These are phyloP conservation scores for Pelomyxa schiedti DNA, from an alignment of 78 protist species.

Conservation along the genomic window DNA sequence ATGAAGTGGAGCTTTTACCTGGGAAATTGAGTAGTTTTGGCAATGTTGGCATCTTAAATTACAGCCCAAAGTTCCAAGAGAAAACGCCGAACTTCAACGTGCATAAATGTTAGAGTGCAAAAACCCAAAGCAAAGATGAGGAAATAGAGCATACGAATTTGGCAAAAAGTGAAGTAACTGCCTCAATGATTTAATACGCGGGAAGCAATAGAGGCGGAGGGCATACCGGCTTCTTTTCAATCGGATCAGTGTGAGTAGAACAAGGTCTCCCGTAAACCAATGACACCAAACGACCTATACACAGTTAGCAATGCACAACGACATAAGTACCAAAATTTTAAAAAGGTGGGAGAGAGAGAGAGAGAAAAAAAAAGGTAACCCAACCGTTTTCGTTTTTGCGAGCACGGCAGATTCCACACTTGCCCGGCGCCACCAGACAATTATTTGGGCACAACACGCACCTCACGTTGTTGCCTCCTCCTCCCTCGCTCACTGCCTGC, in stretches of 20 bases:
- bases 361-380: neutral
- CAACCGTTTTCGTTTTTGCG: neutral
- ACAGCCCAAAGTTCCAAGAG: too few species aligned
- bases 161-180: too few species aligned
- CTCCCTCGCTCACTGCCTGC: too few species aligned
- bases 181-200: too few species aligned
- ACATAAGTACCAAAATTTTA: neutral
- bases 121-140: neutral
- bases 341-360: neutral
- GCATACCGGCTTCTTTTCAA: too few species aligned
- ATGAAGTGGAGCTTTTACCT: neutral
- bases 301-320: neutral
- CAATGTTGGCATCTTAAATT: too few species aligned
- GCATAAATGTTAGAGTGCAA: too few species aligned
- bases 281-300: too few species aligned
- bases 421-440: neutral
- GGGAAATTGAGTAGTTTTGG: neutral
- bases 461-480: neutral
- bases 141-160: neutral
- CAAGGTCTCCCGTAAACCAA: too few species aligned
- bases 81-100: too few species aligned
- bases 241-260: too few species aligned
- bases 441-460: neutral
- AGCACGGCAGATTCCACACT: neutral
- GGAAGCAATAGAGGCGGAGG: too few species aligned